phyloP scores from a whole-genome alignment of 129 eudicot genomes.

The Pseudognaphalium luteoalbum region DNA sequence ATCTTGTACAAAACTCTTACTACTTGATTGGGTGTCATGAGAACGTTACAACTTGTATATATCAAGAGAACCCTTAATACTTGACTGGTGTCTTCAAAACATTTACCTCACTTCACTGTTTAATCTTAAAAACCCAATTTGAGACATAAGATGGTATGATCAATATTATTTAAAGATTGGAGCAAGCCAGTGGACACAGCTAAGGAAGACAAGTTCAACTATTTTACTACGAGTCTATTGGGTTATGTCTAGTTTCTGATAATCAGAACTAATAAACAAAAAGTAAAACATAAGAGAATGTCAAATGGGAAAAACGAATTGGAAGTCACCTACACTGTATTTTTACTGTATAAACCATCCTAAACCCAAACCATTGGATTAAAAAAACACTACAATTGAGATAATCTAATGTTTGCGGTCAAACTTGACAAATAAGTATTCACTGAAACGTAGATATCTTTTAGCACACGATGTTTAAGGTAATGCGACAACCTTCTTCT shows the following conservation, averaged over 20 bases:
- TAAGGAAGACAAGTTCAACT: too few relatives aligned
- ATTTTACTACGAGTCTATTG: not conserved
- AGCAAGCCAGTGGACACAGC: not conserved
- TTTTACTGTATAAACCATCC: not conserved
- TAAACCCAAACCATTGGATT: not conserved
- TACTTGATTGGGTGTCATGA: not conserved
- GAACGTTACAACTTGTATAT: not conserved
- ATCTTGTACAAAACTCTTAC: constrained; percentile 19
- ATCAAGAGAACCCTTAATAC: not conserved
- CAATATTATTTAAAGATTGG: not conserved
- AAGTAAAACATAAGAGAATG: not conserved
- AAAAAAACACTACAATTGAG: not conserved
- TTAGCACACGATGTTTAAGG: too few relatives aligned
- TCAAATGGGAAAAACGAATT: not conserved
- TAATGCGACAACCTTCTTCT: too few relatives aligned
- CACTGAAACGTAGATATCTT: not conserved
- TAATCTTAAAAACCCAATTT: constrained; percentile 46
- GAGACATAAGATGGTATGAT: constrained; percentile 3
- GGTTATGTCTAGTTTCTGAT: not conserved
- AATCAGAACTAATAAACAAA: not conserved
- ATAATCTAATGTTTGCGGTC: not conserved
- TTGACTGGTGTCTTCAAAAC: constrained; percentile 13
- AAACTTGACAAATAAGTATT: not conserved
- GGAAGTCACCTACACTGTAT: not conserved
- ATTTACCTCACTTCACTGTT: constrained; percentile 49